Evolutionary conservation across 768 basidiomycete species (phyloP).

Genomic region (Mycena belliarum): DNA sequence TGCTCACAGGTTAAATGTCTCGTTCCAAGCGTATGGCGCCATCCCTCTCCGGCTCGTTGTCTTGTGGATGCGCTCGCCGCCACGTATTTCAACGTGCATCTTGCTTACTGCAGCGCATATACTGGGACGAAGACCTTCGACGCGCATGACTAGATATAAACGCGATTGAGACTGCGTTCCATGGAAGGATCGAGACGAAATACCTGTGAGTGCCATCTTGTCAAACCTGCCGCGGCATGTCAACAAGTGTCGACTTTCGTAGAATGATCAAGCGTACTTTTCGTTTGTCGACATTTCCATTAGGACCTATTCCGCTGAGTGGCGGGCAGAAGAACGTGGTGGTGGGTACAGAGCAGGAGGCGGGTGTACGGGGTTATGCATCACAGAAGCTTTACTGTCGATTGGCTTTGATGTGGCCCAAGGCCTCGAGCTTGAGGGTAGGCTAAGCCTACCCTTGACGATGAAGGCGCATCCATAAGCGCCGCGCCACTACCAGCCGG

Average conservation of each 20-base stretch:
- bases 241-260: not conserved
- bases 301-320: too few species aligned
- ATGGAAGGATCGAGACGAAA: not conserved
- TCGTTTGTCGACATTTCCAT: constrained; percentile 1
- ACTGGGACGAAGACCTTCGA: constrained; percentile 4
- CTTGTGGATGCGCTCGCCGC: not conserved
- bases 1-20: constrained; percentile 13
- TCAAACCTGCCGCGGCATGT: constrained; percentile 5
- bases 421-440: too few species aligned
- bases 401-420: too few species aligned
- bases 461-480: too few species aligned
- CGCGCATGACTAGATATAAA: not conserved
- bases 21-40: constrained; percentile 9
- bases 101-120: constrained; percentile 1
- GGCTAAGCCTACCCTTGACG: too few species aligned
- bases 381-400: not conserved
- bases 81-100: constrained; percentile 6
- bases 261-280: not conserved
- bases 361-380: not conserved
- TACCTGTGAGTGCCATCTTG: constrained; percentile 16
- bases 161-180: not conserved
- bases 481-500: too few species aligned
- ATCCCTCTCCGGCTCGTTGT: constrained; percentile 6
- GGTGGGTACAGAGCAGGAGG: not conserved
- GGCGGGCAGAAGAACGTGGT: not conserved